A percentile compares a stretch with the other conserved stretches of the same genome.
These are phyloP conservation scores for Sclerotinia trifoliorum DNA, from an alignment of 2,329 filamentous ascomycete genomes.

Conservation along the genomic window DNA sequence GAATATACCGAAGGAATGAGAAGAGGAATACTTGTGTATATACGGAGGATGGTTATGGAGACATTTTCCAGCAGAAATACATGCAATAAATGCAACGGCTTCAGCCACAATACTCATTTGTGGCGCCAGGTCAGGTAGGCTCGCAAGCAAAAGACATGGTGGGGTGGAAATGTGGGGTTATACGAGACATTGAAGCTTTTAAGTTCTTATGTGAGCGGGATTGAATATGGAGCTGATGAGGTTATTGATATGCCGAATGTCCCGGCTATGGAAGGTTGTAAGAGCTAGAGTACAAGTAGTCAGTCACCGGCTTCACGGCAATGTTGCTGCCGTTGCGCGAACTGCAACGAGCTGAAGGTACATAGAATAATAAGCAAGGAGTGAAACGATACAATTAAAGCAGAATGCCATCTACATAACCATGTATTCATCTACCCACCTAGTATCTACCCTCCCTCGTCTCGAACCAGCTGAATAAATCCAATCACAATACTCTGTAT, in stretches of 20 bases:
- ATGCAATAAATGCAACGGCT: neutral
- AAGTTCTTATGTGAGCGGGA: neutral
- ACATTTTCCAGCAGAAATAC: no score
- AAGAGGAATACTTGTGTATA: conserved; percentile 3
- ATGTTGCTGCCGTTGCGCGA: no score
- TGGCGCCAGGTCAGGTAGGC: neutral
- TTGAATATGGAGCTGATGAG: neutral
- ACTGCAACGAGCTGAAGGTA: no score
- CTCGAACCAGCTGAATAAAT: neutral
- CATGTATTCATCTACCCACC: neutral
- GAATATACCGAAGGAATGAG: conserved; percentile 11
- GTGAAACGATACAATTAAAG: neutral
- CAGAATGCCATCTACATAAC: neutral
- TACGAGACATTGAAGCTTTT: neutral
- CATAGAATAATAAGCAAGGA: no score
- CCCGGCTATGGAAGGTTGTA: no score
- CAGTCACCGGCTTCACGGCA: no score
- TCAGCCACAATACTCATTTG: conserved; percentile 5
- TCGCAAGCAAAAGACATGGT: neutral
- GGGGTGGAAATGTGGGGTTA: conserved; percentile 10
- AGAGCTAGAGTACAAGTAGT: neutral
- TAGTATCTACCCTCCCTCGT: no score
- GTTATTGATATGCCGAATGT: neutral
- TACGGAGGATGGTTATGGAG: no score
- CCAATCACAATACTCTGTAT: neutral